These are phyloP conservation scores for Phytopythium oedochilum DNA, from an alignment of 352 stramenopile genomes.

Conservation along the genomic window DNA sequence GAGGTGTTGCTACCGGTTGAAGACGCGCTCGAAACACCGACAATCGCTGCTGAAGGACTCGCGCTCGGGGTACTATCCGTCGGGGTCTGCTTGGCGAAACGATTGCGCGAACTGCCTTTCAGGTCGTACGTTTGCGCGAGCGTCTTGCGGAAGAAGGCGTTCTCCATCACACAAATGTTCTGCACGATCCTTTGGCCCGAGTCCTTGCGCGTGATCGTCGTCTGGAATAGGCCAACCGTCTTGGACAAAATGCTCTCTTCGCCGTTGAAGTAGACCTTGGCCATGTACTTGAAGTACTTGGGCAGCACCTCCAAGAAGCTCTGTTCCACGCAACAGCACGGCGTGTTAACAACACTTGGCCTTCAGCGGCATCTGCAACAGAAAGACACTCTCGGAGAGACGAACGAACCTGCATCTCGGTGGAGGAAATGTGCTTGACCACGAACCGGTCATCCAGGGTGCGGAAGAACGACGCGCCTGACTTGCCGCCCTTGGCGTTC, in stretches of 20 bases:
- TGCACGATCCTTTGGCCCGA: constrained; percentile 85
- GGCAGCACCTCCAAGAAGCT: constrained; percentile 78
- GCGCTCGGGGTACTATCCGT: constrained; percentile 12
- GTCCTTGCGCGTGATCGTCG: constrained; percentile 93
- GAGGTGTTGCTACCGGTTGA: neutral
- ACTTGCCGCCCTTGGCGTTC: constrained; percentile 96
- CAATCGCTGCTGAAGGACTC: neutral
- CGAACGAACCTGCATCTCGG: constrained; percentile 93
- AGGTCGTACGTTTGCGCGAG: constrained; percentile 96
- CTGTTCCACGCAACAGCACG: constrained; percentile 17
- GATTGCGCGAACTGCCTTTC: constrained; percentile 96
- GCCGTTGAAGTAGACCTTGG: constrained; percentile 95
- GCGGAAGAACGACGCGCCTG: constrained; percentile 93
- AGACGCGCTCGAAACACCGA: neutral
- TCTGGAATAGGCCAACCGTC: constrained; percentile 97
- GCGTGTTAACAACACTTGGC: neutral
- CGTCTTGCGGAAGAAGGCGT: constrained; percentile 95
- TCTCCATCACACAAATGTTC: constrained; percentile 95
- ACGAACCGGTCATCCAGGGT: constrained; percentile 97
- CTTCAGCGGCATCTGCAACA: neutral
- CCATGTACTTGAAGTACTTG: constrained; percentile 97
- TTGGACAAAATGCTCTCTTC: constrained; percentile 94
- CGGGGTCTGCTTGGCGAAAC: constrained; percentile 73
- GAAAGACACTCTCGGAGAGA: neutral
- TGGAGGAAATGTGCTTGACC: constrained; percentile 97